phyloP scores from a whole-genome alignment of 2,329 filamentous ascomycete species.

The Sordariomycetes sp. region DNA sequence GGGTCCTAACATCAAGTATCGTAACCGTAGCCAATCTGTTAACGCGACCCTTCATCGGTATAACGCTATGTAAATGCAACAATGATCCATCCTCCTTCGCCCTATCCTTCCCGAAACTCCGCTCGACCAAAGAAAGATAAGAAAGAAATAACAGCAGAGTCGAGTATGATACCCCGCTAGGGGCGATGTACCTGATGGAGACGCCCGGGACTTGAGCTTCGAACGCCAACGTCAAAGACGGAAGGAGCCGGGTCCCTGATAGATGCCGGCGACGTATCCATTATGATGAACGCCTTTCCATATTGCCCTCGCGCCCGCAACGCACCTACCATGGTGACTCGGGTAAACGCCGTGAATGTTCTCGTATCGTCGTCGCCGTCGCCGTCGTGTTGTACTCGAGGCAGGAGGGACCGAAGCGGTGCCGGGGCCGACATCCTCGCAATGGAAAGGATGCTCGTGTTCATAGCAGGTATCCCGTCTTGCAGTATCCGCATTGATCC shows the following conservation, averaged over 20 bases:
- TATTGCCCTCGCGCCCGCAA: background rate
- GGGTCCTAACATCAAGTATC: background rate
- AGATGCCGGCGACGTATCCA: background rate
- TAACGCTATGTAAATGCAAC: slow-evolving; percentile 5
- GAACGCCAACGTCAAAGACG: background rate
- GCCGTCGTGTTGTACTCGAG: background rate
- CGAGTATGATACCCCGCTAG: background rate
- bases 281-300: background rate
- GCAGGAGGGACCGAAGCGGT: background rate
- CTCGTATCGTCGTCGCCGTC: background rate
- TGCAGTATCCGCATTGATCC: background rate
- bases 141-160: background rate
- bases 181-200: background rate
- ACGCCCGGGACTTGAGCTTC: background rate
- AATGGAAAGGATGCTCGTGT: background rate
- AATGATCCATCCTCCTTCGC: slow-evolving; percentile 1
- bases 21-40: background rate
- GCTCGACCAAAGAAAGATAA: background rate
- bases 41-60: background rate
- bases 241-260: background rate
- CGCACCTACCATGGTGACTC: background rate
- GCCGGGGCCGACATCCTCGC: background rate
- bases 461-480: background rate
- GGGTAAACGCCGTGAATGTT: background rate
- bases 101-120: slow-evolving; percentile 1